Conservation (phyloP, 2,329 filamentous ascomycete genomes). For the Keithomyces neogunnii region DNA sequence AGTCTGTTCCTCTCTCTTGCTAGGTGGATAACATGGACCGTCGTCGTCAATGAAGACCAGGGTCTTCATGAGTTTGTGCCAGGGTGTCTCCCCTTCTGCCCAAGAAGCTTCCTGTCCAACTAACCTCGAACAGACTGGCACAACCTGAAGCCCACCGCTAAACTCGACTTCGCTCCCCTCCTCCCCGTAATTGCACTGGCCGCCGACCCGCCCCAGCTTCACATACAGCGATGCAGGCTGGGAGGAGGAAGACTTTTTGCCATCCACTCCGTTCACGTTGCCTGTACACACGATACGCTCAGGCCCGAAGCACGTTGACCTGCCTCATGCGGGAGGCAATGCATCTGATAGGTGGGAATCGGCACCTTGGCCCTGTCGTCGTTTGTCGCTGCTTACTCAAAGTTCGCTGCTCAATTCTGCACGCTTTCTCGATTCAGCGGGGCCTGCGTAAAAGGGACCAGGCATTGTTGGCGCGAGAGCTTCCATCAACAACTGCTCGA, state of each 20-base stretch:
- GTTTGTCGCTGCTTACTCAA: no score
- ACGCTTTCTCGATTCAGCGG: neutral
- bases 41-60: neutral
- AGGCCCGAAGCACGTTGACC: neutral
- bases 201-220: neutral
- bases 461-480: no score
- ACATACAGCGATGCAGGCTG: no score
- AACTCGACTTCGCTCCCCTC: neutral
- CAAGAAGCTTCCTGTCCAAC: neutral
- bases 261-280: neutral
- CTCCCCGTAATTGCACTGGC: neutral
- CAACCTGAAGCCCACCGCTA: neutral
- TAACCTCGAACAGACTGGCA: neutral
- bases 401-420: neutral
- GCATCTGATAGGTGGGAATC: conserved; percentile 2
- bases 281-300: neutral
- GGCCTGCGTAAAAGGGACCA: no score
- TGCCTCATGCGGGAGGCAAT: conserved; percentile 3
- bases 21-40: neutral
- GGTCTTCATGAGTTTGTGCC: neutral
- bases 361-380: neutral
- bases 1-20: neutral
- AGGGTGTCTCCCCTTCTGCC: neutral
- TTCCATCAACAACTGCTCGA: no score
- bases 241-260: neutral